Base-by-base conservation (phyloP, 176 grass and related monocot genomes). In the Ensete ventricosum region DNA sequence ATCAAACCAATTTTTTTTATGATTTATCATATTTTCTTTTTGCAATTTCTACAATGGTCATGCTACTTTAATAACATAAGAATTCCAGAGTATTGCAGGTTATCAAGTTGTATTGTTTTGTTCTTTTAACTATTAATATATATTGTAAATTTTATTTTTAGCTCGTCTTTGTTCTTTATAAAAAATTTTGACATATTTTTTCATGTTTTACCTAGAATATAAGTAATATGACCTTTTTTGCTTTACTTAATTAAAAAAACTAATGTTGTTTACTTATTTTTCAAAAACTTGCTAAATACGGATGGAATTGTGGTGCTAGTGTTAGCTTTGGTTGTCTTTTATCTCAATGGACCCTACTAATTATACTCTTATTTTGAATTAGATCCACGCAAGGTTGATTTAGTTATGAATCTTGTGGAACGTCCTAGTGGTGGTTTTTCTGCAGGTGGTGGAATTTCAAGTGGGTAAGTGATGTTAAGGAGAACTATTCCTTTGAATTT, bases 371-470 rank as follows among this genome's bases (percentile, higher is more conserved):
- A 52, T 55, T 43, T 50, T 26, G 24, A 29, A 13, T 48, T 80
- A 98, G 95, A 99, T 89, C 83, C 90, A 62, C 84, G 79, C 76
- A 99, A 99, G 82, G 88, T 99, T 55, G 95, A 99, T 82, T 88
- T 99, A 65, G 86, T 99, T 69, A 94, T 99, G 95, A 94, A 99
- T 92, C 90, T 99, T 84, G 86, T 99, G 52, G 90, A 99, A 82
- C 86, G 95, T 76, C 86, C 90, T 79, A 88, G 85, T n/a, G 90
- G 95, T 84, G 95, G 90, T 83, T 99, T 99, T 83, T 99, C 95
- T 80, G 90, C 95, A 69, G 95, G 95, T 79, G 90, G 95, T 85
- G 95, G 95, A 78, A 90, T 99, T 85, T 99, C 95, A 67, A 91
- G 90, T 87, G 95, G 90, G 95, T 99, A 81, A 88, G 93, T 85